Base-by-base conservation (phyloP, 768 basidiomycete genomes). In the Pleurotus djamor region DNA sequence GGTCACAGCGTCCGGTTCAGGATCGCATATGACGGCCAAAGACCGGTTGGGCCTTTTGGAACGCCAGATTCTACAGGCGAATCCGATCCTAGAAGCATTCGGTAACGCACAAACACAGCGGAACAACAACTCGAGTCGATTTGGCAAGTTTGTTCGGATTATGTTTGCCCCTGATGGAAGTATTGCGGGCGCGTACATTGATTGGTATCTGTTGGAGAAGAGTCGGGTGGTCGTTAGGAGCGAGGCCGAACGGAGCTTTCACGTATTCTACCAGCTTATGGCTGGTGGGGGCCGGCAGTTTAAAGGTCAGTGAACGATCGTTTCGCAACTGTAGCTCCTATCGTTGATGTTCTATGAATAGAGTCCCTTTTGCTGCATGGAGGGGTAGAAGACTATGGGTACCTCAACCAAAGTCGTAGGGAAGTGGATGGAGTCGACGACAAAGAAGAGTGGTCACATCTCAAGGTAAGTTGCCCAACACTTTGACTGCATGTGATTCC, bases 131-230 rank as follows among this genome's bases (percentile, higher is more conserved):
- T 98, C 97, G 1, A 94, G 92, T 82, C 91, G 97, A 41, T 99
- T 99, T 70, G 96, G 95, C 34, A 99, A 99, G 74, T 99, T 99
- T 70, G 92, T 99, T 49, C 83, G 94, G 48, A 98, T 99, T 61
- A 91, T 89, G 68, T 99, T 99, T 73, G 85, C 92, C 1, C 88
- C 91, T 0, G 87, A 92, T 63, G 96, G 96, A 2, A 94, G 93
- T 64, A 99, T 99, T 59, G 91, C 95, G 0, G 97, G 97, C 0
- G 97, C 97, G 28, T 98, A 95, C 69, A 94, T 98, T 60, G 96
- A 99, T 71, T 98, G 97, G 97, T 99, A 99, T 70, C 79, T 99
- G 34, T 76, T 99, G 59, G 97, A 99, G 79, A 99, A 99, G 80
- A 96, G 94, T 68, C 78, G 97, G 63, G 96, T 99, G 2, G 93